Percentiles rank a stretch among this genome's conserved stretches.
phyloP scores from a whole-genome alignment of 1,139 yeast species.

The Candida albicans region DNA sequence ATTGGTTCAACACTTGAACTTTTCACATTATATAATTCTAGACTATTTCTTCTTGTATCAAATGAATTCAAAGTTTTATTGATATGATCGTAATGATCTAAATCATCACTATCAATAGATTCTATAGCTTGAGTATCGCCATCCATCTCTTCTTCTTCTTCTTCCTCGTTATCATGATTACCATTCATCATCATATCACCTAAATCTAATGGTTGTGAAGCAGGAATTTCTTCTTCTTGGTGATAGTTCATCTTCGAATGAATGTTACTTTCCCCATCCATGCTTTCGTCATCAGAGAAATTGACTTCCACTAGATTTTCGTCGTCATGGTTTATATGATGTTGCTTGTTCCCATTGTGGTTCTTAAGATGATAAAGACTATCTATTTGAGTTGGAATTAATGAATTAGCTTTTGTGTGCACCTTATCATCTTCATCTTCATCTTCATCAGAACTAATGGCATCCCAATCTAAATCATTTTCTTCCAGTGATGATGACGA shows the following conservation, averaged over 20 bases:
- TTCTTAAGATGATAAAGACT: neutral
- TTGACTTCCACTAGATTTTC: too few species aligned
- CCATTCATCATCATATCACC: neutral
- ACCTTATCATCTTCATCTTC: neutral
- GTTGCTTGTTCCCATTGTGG: too few species aligned
- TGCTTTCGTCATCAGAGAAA: neutral
- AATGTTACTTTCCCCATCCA: too few species aligned
- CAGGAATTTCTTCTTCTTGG: neutral
- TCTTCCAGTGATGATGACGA: neutral
- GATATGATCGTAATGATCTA: neutral
- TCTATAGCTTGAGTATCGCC: slow-evolving; percentile 3
- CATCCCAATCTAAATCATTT: slow-evolving; percentile 10
- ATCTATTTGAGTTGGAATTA: slow-evolving; percentile 1
- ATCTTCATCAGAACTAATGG: slow-evolving; percentile 9
- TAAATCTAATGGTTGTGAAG: neutral
- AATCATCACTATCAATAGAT: neutral
- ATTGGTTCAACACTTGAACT: slow-evolving; percentile 10
- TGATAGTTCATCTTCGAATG: neutral
- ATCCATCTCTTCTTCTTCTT: neutral
- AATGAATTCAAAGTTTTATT: slow-evolving; percentile 4
- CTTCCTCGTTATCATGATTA: too few species aligned
- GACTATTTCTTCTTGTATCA: slow-evolving; percentile 14
- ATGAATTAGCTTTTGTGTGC: too few species aligned
- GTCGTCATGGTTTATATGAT: too few species aligned
- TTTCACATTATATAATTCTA: slow-evolving; percentile 11